Evolutionary conservation across 148 eudicot species (phyloP).

Genomic region (Pharnaceum exiguum): DNA sequence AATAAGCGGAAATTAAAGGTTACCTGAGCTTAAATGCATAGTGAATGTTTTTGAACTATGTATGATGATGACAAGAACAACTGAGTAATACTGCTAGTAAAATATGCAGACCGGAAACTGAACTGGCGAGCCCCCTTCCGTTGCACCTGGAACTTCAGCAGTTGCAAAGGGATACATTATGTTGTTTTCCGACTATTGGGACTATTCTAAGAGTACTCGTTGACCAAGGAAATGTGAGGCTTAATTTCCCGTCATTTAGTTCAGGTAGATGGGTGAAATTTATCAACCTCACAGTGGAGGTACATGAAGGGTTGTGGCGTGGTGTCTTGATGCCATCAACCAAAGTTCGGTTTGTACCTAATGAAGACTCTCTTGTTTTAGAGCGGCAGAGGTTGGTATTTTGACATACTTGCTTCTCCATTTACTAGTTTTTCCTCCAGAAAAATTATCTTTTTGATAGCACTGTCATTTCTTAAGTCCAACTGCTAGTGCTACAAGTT

Average conservation of each 20-base stretch:
- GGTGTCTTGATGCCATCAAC: conserved; percentile 57
- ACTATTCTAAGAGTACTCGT: conserved; percentile 59
- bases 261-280: conserved; percentile 69
- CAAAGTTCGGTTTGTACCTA: conserved; percentile 51
- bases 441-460: no score
- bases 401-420: background rate
- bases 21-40: no score
- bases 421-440: background rate
- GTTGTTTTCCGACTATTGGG: conserved; percentile 65
- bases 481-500: no score
- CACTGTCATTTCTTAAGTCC: no score
- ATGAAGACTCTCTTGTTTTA: conserved; percentile 44
- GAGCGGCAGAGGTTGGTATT: conserved; percentile 49
- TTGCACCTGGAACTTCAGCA: conserved; percentile 49
- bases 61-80: background rate
- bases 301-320: conserved; percentile 55
- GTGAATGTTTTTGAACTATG: no score
- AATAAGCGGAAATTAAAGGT: no score
- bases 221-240: conserved; percentile 37
- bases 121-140: conserved; percentile 53
- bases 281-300: conserved; percentile 36
- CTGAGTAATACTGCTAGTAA: conserved; percentile 12
- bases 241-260: conserved; percentile 44
- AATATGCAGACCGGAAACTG: conserved; percentile 54
- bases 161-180: conserved; percentile 54